Evolutionary conservation across 164 flowering plant genomes (phyloP), one percentile per base, ranked within the genome.

Genomic region (Sextonia rubra): DNA sequence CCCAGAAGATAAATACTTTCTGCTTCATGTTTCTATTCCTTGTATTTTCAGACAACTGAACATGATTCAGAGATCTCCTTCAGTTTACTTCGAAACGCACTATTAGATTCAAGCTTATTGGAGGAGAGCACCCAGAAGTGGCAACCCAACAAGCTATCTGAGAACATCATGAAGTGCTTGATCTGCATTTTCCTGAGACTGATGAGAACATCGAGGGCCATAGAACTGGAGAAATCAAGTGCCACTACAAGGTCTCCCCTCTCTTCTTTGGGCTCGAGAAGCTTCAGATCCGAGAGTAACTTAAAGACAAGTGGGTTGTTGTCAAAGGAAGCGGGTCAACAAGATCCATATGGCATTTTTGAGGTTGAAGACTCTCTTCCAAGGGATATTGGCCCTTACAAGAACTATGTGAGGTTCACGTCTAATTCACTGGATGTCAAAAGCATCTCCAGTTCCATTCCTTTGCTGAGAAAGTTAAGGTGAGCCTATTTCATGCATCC

Each of bases 321-420:
- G 4, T 89, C 89, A 60, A 89, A 80, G 71, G 94, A 88, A 69
- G 84, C 90, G 12, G 84, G 84, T 70, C 97, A 90, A 52, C 93
- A 88, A 77, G 99, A 95, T 68, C 98, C 99, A 0, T 95, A 91
- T 74, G 96, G 91, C 22, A 84, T 95, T 49, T 93, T 93, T 60
- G 74, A 86, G 12, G 62, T 70, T 22, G 98, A 93, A 78, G 97
- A 85, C 47, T 90, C 98, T 12, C 74, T 93, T 69, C 86, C 92
- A 11, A 92, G 99, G 68, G 97, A 95, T 74, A 87, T 95, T 71
- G 98, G 98, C n/a, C 96, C 94, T 73, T 95, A 91, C 81, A 95
- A 95, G 81, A 91, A 95, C 83, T 82, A 91, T 80, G 93, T 91
- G 49, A 82, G 78, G 24, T 90, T 93, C 77, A 78, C 94, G 1